Base-by-base conservation (phyloP, 495 filamentous ascomycete species). In the Venustampulla echinocandica region DNA sequence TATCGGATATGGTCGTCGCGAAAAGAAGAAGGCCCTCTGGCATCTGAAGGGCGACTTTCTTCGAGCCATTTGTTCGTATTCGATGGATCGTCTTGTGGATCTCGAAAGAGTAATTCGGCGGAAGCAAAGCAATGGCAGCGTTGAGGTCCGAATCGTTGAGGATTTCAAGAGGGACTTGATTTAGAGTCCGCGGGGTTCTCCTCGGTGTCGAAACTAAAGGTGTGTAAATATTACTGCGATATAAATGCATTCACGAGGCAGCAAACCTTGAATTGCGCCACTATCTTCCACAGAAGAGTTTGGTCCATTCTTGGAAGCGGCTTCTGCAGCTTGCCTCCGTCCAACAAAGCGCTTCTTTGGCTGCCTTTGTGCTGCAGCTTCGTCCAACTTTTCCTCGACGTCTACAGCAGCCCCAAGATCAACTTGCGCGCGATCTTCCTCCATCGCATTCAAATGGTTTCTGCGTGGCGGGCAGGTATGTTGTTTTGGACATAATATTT, bases 61-160 rank as follows among this genome's bases (percentile, higher is more conserved):
- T 88, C 0, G 89, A 81, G 2, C 71, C 75, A 11, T 81, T 76
- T 9, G 78, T 79, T 33, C 88, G 87, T 57, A 99, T 87, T 21
- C 90, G 80, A 64, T 96, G 88, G 59, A 99, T 92, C 2, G 92
- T 97, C 64, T 99, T 97, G 59, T 84, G 92, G 42, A 99, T 89
- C 65, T 99, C 92, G 61, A 99, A 99, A 34, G 85, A 87, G 71
- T 97, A 99, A 69, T 99, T 97, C 14, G 77, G 65, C 2, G 92
- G 92, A 4, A 99, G 80, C 15, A 96, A 77, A 2, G 77, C 70
- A 37, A 97, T 90, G 2, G 92, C 92, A 13, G 77, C 84, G 65
- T 88, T 87, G 53, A 99, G 84, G n/a, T 84, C 86, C 33, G 79
- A 68, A 61, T 97, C 87, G 46, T 92, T 69, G 18, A 92, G 71